Percentiles rank a stretch among this genome's conserved stretches.
These are phyloP conservation scores for Arctostaphylos glauca DNA, from an alignment of 148 eudicot species.

Conservation along the genomic window DNA sequence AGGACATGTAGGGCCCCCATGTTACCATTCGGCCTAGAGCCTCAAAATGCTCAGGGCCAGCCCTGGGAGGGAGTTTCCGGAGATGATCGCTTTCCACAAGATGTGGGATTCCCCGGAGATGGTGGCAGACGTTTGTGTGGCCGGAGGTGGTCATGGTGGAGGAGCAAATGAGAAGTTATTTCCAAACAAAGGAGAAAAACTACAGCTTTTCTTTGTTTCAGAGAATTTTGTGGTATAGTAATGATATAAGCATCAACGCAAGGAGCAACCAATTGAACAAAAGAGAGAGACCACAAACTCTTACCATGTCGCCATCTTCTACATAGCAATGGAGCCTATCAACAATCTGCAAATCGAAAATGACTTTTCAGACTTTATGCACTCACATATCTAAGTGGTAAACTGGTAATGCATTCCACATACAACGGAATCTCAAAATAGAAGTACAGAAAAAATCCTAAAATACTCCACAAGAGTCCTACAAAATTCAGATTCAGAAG, in stretches of 20 bases:
- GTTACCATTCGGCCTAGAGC: no score
- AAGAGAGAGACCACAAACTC: not conserved
- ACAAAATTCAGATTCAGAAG: not conserved
- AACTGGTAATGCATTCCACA: not conserved
- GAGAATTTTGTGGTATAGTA: not conserved
- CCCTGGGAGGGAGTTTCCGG: no score
- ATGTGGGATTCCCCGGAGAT: not conserved
- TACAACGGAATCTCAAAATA: not conserved
- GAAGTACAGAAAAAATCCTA: not conserved
- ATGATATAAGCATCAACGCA: no score
- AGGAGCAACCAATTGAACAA: no score
- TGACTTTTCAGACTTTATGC: not conserved
- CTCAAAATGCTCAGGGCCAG: no score
- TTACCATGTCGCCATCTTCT: conserved; percentile 78
- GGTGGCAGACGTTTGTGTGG: not conserved
- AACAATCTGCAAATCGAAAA: conserved; percentile 58
- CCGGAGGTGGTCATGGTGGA: not conserved
- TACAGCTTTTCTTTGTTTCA: not conserved
- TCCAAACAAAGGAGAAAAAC: not conserved
- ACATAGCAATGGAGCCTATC: conserved; percentile 70
- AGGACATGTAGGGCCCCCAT: no score
- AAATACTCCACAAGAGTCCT: not conserved
- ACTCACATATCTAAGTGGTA: not conserved
- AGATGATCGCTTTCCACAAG: not conserved
- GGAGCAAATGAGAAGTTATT: not conserved